Base-by-base conservation (phyloP, 73 alveolate genomes). In the Diophrys sp. region DNA sequence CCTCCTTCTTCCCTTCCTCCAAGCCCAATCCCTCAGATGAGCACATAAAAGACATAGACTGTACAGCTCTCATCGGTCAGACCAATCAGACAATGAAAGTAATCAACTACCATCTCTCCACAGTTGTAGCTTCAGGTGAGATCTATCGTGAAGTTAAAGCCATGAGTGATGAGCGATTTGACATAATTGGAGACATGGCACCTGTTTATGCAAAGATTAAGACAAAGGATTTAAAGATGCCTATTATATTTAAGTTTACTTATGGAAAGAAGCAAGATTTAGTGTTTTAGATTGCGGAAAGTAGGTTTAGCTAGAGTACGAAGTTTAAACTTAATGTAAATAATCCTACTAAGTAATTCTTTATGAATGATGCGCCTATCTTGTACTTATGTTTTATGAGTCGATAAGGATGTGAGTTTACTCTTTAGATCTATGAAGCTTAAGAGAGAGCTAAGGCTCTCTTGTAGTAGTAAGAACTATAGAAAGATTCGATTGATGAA, bases 51-150 rank as follows among this genome's bases (percentile, higher is more conserved):
- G 62, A 44, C 18, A 18, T 44, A 44, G 62, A 44, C 18, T 5
- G n/a, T 44, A 11, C 62, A 28, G 75, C 23, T 2, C 8, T 68
- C 26, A 18, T 68, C 5, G 29, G 24, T n/a, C 23, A 68, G 54
- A 68, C 75, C 23, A 55, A 68, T 31, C 5, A 68, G 55, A 55
- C 23, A 29, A 68, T 68, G 27, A 68, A 68, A 28, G 31, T 14
- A 18, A 18, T 68, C 18, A 68, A 28, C 24, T 68, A 68, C 55
- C 11, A 68, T 2, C 75, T 68, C 5, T 26, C 44, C 2, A 26
- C 75, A 2, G 75, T 68, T 2, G 31, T 68, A 2, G 25, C 75
- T 28, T 26, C 75, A 26, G 75, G 75, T 11, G 75, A 68, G 24
- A 2, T 44, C 62, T 18, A 44, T 44, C 5, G 62, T 11, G 62